These are phyloP conservation scores for Aphanomyces stellatus DNA, from an alignment of 352 stramenopile species.

Conservation along the genomic window DNA sequence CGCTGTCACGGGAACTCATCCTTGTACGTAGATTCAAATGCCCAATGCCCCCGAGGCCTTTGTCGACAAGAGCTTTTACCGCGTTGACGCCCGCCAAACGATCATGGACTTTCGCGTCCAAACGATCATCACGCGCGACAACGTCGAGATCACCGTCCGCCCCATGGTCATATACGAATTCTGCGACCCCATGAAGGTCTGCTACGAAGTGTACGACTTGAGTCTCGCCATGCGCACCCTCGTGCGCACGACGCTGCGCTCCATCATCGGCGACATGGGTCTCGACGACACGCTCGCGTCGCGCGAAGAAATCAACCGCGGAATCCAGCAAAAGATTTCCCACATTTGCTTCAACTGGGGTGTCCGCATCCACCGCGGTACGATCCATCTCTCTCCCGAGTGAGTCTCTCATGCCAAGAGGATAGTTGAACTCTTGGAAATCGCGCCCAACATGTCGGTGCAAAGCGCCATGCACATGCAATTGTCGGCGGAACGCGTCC, in stretches of 20 bases:
- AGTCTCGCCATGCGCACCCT: constrained; percentile 25
- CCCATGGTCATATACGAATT: constrained; percentile 27
- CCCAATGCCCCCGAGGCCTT: neutral
- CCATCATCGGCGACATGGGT: constrained; percentile 30
- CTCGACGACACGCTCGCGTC: constrained; percentile 29
- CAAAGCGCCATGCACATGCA: constrained; percentile 30
- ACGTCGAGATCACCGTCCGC: constrained; percentile 27
- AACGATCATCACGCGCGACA: constrained; percentile 30
- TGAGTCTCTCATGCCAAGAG: no score
- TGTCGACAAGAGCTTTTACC: constrained; percentile 16
- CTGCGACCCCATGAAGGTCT: constrained; percentile 25
- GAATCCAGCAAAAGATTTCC: constrained; percentile 22
- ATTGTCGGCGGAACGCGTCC: constrained; percentile 25
- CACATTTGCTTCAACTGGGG: constrained; percentile 29
- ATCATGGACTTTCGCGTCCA: constrained; percentile 22
- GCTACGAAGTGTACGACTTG: constrained; percentile 28
- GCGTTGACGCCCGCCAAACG: constrained; percentile 16
- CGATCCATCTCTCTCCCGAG: no score
- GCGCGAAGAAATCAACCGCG: constrained; percentile 27
- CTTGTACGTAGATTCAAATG: constrained; percentile 10
- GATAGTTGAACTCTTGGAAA: constrained; percentile 26
- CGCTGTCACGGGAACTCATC: neutral
- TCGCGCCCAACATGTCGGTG: constrained; percentile 23
- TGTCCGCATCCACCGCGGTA: constrained; percentile 21
- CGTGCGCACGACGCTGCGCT: constrained; percentile 27